A percentile compares a stretch with the other conserved stretches of the same genome.
These are phyloP conservation scores for Mentha longifolia DNA, from an alignment of 257 asterid species.

Conservation along the genomic window DNA sequence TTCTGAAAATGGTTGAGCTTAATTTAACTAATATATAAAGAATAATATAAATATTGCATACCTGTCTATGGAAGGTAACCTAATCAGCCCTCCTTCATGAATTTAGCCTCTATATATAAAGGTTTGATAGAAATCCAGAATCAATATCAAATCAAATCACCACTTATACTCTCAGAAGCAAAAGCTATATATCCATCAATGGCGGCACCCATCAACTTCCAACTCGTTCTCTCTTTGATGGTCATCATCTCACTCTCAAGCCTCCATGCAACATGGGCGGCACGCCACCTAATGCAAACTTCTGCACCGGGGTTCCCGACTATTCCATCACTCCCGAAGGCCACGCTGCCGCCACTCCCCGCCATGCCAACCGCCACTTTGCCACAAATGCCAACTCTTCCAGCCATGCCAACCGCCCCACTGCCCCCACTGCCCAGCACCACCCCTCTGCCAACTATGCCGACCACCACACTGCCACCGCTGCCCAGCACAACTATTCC, in stretches of 20 bases:
- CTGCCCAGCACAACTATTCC: neutral
- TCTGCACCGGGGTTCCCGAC: constrained; percentile 37
- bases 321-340: constrained; percentile 33
- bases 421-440: constrained; percentile 18
- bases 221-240: constrained; percentile 27
- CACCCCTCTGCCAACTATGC: constrained; percentile 10
- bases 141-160: neutral
- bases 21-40: constrained; percentile 6
- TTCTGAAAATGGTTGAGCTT: constrained; percentile 27
- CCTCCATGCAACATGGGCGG: constrained; percentile 28
- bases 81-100: constrained; percentile 11
- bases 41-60: too few species aligned
- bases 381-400: neutral
- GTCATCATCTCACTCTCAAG: constrained; percentile 29
- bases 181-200: constrained; percentile 32
- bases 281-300: constrained; percentile 40
- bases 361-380: neutral
- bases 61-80: constrained; percentile 33
- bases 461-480: neutral
- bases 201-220: constrained; percentile 30
- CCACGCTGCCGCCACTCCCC: constrained; percentile 38
- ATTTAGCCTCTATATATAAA: constrained; percentile 19
- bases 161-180: neutral
- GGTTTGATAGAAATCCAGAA: constrained; percentile 8
- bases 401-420: constrained; percentile 5